phyloP scores from a whole-genome alignment of 306 rosid genomes.

The Hippophae rhamnoides region DNA sequence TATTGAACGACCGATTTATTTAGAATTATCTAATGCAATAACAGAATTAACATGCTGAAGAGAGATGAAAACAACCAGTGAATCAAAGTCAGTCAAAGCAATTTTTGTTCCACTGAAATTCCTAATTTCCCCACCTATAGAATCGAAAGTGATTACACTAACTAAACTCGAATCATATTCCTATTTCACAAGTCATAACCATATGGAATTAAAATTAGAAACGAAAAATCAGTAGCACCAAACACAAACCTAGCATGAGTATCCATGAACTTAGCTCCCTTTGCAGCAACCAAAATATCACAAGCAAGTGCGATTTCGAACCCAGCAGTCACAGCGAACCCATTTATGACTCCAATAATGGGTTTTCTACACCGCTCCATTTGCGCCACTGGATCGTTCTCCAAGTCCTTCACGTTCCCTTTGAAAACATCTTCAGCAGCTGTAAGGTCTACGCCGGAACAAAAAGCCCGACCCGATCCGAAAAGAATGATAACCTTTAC shows the following conservation, averaged over 20 bases:
- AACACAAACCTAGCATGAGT: constrained; percentile 65
- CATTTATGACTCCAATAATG: constrained; percentile 68
- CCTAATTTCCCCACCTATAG: too few species aligned
- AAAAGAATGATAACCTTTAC: constrained; percentile 60
- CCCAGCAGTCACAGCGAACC: constrained; percentile 92
- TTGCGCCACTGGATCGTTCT: constrained; percentile 56
- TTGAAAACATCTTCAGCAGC: constrained; percentile 86
- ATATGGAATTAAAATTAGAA: too few species aligned
- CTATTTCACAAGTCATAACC: too few species aligned
- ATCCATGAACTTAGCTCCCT: constrained; percentile 74
- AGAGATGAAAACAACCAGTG: too few species aligned
- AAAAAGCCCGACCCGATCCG: constrained; percentile 83
- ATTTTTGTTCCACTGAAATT: too few species aligned
- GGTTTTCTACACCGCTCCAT: constrained; percentile 83
- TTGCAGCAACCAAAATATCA: constrained; percentile 65
- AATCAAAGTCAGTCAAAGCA: too few species aligned
- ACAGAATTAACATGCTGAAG: too few species aligned
- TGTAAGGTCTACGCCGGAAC: constrained; percentile 82
- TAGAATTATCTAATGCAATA: too few species aligned
- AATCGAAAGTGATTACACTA: too few species aligned
- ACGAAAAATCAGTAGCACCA: not conserved
- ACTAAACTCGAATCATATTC: too few species aligned
- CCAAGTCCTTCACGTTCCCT: constrained; percentile 80
- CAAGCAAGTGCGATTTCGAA: constrained; percentile 89
- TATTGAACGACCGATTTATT: too few species aligned